Evolutionary conservation across 2,329 filamentous ascomycete genomes (phyloP).

Genomic region (Emmonsia crescens): DNA sequence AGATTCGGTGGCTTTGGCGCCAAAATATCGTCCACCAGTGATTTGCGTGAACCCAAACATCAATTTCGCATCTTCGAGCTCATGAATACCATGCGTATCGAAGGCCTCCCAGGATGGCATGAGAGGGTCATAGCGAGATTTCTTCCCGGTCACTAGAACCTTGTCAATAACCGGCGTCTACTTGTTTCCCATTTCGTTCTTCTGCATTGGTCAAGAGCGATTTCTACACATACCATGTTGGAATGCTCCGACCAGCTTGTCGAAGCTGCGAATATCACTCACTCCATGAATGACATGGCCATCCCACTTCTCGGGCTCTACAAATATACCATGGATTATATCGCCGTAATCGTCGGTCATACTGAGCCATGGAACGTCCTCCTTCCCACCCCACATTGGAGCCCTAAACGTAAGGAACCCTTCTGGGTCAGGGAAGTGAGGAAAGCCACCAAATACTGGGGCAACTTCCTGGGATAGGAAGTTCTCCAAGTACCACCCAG

Average conservation of each 20-base stretch:
- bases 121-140: constrained; percentile 22
- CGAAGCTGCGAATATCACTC: constrained; percentile 25
- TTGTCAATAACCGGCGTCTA: neutral
- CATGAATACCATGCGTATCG: constrained; percentile 22
- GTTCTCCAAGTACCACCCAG: constrained; percentile 37
- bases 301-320: constrained; percentile 30
- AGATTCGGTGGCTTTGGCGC: neutral
- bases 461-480: constrained; percentile 28
- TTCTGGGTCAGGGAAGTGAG: constrained; percentile 25
- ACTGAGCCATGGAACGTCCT: constrained; percentile 30
- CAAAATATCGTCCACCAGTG: constrained; percentile 18
- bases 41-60: constrained; percentile 30
- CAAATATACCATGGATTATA: constrained; percentile 36
- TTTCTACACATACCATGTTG: constrained; percentile 18
- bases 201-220: neutral
- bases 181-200: neutral
- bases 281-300: constrained; percentile 29
- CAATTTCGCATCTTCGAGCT: constrained; percentile 28
- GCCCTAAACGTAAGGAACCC: constrained; percentile 27
- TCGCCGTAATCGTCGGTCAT: constrained; percentile 37
- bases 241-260: constrained; percentile 23
- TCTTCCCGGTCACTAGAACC: constrained; percentile 19
- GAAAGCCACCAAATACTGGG: constrained; percentile 33
- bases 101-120: constrained; percentile 23
- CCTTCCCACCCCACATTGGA: constrained; percentile 33